Percentiles rank a stretch among this genome's conserved stretches.
phyloP scores from a whole-genome alignment of 768 basidiomycete genomes.

The Lactifluus subvellereus region DNA sequence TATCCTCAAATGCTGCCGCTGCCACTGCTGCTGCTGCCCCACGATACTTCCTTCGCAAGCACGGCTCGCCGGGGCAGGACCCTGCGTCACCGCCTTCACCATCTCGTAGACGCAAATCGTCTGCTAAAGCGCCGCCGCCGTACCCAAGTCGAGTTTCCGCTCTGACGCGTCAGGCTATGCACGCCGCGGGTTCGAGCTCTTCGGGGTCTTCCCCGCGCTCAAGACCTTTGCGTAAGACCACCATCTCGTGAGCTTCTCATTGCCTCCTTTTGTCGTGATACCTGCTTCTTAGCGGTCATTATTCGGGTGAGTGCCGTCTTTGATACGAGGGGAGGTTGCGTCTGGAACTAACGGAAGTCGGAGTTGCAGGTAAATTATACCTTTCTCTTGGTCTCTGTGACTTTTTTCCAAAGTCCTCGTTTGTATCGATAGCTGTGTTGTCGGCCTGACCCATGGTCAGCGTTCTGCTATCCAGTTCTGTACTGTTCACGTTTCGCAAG shows the following conservation, averaged over 20 bases:
- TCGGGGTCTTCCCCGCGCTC: slow-evolving; percentile 21
- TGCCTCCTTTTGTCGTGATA: background rate
- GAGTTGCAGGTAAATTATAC: slow-evolving; percentile 17
- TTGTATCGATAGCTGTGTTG: slow-evolving; percentile 18
- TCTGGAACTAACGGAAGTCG: background rate
- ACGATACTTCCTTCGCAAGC: slow-evolving; percentile 29
- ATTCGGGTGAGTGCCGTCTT: background rate
- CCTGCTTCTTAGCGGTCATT: slow-evolving; percentile 1
- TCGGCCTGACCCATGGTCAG: background rate
- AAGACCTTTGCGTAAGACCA: slow-evolving; percentile 20
- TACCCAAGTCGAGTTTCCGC: slow-evolving; percentile 9
- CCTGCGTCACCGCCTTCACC: slow-evolving; percentile 4
- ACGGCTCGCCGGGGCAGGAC: background rate
- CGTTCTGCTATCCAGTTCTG: slow-evolving; percentile 2
- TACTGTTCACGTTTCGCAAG: background rate
- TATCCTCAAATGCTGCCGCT: background rate
- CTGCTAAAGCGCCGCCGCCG: background rate
- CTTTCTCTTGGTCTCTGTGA: background rate
- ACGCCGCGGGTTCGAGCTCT: slow-evolving; percentile 11
- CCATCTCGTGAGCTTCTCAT: slow-evolving; percentile 4
- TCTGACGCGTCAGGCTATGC: slow-evolving; percentile 20
- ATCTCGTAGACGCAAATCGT: slow-evolving; percentile 7
- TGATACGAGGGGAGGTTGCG: too few relatives aligned
- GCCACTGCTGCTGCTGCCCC: slow-evolving; percentile 2
- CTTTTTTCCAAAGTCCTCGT: background rate